phyloP scores from a whole-genome alignment of 1,139 yeast genomes.

The Pneumocystis jirovecii region DNA sequence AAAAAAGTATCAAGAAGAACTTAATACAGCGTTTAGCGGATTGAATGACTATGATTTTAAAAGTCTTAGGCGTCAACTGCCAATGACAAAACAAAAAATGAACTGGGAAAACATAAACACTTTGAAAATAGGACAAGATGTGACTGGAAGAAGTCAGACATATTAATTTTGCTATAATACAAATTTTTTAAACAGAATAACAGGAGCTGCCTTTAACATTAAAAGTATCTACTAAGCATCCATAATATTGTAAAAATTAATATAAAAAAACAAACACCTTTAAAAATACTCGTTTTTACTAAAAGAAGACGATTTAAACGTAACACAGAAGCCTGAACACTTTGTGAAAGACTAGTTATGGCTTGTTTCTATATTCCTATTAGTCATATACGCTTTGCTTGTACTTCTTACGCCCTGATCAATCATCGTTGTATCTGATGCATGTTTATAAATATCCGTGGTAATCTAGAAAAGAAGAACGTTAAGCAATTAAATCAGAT shows the following conservation, averaged over 20 bases:
- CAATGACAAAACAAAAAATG: conserved; percentile 78
- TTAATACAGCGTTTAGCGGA: conserved; percentile 50
- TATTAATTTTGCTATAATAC: background rate
- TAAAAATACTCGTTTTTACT: background rate
- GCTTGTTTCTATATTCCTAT: background rate
- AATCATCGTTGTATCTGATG: background rate
- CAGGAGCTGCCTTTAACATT: background rate
- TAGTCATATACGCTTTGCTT: background rate
- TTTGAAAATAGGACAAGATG: conserved; percentile 78
- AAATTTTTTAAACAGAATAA: background rate
- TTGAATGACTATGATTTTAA: conserved; percentile 74
- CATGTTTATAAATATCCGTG: background rate
- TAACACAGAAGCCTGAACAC: background rate
- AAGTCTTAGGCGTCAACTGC: conserved; percentile 73
- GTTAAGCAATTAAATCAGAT: background rate
- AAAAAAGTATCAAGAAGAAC: conserved; percentile 40
- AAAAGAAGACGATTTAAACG: background rate
- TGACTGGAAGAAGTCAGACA: conserved; percentile 20
- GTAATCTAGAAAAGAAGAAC: background rate
- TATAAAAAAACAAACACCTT: background rate
- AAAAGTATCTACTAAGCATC: background rate
- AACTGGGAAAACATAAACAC: conserved; percentile 92
- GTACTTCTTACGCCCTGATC: background rate
- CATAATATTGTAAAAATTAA: background rate
- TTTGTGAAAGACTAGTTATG: background rate